Base-by-base conservation (phyloP, 192 early-diverging fungal species). In the Gorgonomyces haynaldii region DNA sequence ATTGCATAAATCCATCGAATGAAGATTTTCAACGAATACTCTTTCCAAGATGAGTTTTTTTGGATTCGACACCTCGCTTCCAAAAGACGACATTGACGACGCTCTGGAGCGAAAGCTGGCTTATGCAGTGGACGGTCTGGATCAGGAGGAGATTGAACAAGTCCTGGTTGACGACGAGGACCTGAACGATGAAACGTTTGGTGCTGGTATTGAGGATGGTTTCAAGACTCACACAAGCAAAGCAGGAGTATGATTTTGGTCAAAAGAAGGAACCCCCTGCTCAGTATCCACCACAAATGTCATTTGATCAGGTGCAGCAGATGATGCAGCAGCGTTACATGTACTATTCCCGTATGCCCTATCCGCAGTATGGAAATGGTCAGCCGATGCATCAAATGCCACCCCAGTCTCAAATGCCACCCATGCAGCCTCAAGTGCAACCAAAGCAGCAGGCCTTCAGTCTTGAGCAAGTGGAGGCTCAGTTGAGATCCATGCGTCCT, bases 161-260 rank as follows among this genome's bases (percentile, higher is more conserved):
- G 38, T 52, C n/a, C 23, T 54, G 16, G 50, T 51, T 20, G 57
- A 50, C 22, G 56, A 49, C 43, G 60, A 57, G 39, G 63, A 61
- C 5, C 42, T 74, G 42, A 74, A 74, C 39, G 66, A 67, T 34
- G 66, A 69, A 40, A 74, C 72, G 2, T 69, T 74, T 48, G 72
- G 72, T 8, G 72, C 42, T 5, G 10, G 35, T 24, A 45, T 46
- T 28, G 47, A 34, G 24, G 4, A 21, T 50, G 47, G 35, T 34
- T 39, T 17, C 13, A 37, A 24, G 43, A n/a, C 24, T 5, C 22
- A 6, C 12, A 8, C 28, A 12, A 17, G 29, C 47, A 62, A 64
- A 54, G 1, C 53, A 32, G 7, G 71, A 74, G 32, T 69, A 67
- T 57, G 66, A 74, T 53, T 74, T 74, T 37, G 29, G 39, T 20